phyloP scores from a whole-genome alignment of 2,329 filamentous ascomycete species.

The Talaromyces sp. region DNA sequence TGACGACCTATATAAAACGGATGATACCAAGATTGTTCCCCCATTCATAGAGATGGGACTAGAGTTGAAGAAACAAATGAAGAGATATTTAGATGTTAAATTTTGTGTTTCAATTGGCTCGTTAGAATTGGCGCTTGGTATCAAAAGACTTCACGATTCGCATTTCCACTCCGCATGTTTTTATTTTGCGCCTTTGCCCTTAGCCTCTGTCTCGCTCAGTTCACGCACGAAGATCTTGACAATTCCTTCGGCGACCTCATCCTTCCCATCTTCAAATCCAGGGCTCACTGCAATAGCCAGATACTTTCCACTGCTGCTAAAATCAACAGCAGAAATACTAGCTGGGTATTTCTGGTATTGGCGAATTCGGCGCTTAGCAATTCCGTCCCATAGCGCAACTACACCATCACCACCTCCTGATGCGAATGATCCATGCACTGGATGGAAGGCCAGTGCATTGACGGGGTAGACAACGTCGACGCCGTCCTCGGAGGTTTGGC shows the following conservation, averaged over 20 bases:
- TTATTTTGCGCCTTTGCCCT: slow-evolving; percentile 76
- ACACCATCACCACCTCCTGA: slow-evolving; percentile 88
- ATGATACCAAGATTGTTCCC: slow-evolving; percentile 27
- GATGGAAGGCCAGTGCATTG: slow-evolving; percentile 87
- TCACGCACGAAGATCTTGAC: slow-evolving; percentile 80
- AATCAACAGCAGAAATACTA: slow-evolving; percentile 75
- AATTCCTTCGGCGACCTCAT: slow-evolving; percentile 71
- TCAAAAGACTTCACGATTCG: slow-evolving; percentile 15
- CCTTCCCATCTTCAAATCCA: slow-evolving; percentile 84
- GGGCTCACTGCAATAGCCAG: slow-evolving; percentile 81
- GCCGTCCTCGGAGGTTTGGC: slow-evolving; percentile 66
- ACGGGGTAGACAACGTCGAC: slow-evolving; percentile 88
- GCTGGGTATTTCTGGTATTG: slow-evolving; percentile 85
- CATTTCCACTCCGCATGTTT: slow-evolving; percentile 1
- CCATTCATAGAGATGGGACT: slow-evolving; percentile 1
- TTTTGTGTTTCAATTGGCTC: slow-evolving; percentile 11
- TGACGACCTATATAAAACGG: slow-evolving; percentile 9
- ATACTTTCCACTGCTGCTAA: slow-evolving; percentile 75
- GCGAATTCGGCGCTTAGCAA: slow-evolving; percentile 84
- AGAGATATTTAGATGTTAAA: slow-evolving; percentile 3
- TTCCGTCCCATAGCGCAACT: slow-evolving; percentile 90
- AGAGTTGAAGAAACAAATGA: slow-evolving; percentile 14
- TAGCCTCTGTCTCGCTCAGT: slow-evolving; percentile 83
- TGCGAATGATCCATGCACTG: slow-evolving; percentile 79
- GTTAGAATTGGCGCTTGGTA: slow-evolving; percentile 23